Conservation (phyloP, 2,329 filamentous ascomycete species). For the Penicillium polonicum region DNA sequence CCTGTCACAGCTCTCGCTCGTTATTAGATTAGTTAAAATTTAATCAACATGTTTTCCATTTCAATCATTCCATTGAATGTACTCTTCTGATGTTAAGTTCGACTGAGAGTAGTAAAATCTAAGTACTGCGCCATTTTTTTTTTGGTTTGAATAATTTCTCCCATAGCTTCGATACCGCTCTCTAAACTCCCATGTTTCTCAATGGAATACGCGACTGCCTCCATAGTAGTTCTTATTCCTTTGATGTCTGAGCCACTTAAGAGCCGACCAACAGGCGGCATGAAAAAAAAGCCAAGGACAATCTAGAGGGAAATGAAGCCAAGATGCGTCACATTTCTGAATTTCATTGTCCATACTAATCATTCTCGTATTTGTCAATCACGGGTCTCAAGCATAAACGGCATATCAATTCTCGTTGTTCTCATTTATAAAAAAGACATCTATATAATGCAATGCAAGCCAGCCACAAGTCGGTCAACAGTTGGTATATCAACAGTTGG, state of each 20-base stretch:
- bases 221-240: not conserved
- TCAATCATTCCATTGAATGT: not conserved
- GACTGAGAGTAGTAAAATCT: not conserved
- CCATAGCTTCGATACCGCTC: no score
- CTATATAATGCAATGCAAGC: slow-evolving; percentile 4
- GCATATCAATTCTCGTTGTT: not conserved
- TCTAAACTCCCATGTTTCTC: no score
- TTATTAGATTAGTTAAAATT: not conserved
- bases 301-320: not conserved
- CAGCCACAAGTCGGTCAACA: not conserved
- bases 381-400: not conserved
- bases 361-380: not conserved
- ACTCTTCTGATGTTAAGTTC: not conserved
- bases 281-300: no score
- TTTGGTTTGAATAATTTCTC: no score
- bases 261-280: not conserved
- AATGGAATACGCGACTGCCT: not conserved
- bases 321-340: not conserved
- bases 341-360: not conserved
- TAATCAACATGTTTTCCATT: not conserved
- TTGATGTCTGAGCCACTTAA: not conserved
- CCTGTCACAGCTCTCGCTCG: not conserved
- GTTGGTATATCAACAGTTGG: slow-evolving; percentile 4
- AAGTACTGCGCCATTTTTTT: no score
- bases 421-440: not conserved